A percentile compares a stretch with the other conserved stretches of the same genome.
Conservation (phyloP, 345 rosid species). For the Gossypium australe region DNA sequence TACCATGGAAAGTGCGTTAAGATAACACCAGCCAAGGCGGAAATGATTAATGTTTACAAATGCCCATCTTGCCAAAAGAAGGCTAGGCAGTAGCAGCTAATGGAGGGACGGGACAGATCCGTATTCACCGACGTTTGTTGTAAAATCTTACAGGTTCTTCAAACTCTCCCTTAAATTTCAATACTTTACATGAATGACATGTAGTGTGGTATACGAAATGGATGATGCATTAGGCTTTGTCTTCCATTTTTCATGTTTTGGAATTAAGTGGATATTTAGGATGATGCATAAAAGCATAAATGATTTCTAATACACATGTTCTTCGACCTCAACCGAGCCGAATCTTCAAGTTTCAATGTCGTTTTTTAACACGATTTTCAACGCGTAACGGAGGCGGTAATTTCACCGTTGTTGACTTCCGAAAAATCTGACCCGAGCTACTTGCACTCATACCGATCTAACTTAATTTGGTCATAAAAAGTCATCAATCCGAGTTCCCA, state of each 20-base stretch:
- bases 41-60: conserved; percentile 78
- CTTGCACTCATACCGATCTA: no score
- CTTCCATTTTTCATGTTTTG: background rate
- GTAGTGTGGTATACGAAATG: conserved; percentile 1
- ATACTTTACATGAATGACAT: conserved; percentile 1
- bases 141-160: background rate
- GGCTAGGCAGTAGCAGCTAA: conserved; percentile 38
- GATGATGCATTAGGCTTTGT: conserved; percentile 2
- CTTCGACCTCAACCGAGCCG: background rate
- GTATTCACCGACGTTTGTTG: background rate
- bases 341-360: background rate
- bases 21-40: conserved; percentile 86
- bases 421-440: no score
- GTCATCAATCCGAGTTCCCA: no score
- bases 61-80: conserved; percentile 81
- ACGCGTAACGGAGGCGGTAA: background rate
- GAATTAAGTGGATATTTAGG: background rate
- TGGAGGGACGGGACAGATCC: background rate
- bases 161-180: background rate
- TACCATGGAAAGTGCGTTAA: conserved; percentile 86
- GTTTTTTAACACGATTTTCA: background rate
- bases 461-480: no score
- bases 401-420: background rate
- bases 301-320: background rate
- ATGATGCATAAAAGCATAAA: background rate